A percentile compares a stretch with the other conserved stretches of the same genome.
These are phyloP conservation scores for Maudiozyma humilis DNA, from an alignment of 1,139 yeast genomes.

Conservation along the genomic window DNA sequence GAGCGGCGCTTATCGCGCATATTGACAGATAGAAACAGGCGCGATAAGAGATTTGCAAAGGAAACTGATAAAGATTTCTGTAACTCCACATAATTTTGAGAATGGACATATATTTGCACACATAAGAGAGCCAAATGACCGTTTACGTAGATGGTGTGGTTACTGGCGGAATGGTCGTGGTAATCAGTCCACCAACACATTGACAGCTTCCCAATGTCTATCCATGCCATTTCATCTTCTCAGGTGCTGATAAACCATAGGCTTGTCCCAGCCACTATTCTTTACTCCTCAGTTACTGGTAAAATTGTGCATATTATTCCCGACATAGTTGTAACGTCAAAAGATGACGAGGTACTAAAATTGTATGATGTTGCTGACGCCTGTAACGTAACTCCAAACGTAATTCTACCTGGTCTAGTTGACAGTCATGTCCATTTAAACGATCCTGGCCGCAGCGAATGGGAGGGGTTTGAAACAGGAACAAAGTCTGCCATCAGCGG, in stretches of 20 bases:
- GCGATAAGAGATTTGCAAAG: no score
- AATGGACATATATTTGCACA: no score
- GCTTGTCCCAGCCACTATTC: constrained; percentile 56
- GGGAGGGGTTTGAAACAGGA: constrained; percentile 95
- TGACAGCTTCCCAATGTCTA: no score
- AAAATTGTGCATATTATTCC: constrained; percentile 47
- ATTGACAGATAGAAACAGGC: no score
- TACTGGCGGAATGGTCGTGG: no score
- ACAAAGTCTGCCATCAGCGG: constrained; percentile 90
- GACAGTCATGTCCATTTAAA: constrained; percentile 90
- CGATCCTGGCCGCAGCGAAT: constrained; percentile 90
- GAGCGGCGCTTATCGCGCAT: no score
- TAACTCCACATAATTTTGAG: no score
- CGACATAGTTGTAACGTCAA: constrained; percentile 23
- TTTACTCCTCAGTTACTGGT: constrained; percentile 57
- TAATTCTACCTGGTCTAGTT: constrained; percentile 81
- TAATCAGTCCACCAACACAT: no score
- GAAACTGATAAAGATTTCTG: no score
- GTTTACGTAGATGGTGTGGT: no score
- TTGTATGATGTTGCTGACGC: constrained; percentile 40
- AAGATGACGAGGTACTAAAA: constrained; percentile 35
- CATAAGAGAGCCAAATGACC: no score
- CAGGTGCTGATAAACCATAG: constrained; percentile 50
- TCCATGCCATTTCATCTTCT: constrained; percentile 54
- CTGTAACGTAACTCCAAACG: constrained; percentile 53